Conservation (phyloP, 2,329 filamentous ascomycete species). For the Pseudogymnoascus sp. region DNA sequence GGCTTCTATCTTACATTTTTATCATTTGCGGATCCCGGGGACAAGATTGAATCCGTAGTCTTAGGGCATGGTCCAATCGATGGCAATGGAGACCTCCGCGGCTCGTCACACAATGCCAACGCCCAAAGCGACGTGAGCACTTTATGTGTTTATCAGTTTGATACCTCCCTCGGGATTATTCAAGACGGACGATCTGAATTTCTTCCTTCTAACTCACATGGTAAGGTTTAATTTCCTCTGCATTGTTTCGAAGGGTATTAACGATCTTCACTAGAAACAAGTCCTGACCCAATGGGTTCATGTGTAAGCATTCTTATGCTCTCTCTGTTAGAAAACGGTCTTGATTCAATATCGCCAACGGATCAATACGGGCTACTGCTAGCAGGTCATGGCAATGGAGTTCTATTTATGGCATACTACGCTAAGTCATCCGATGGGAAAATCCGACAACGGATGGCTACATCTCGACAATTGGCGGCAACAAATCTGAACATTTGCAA, state of each 20-base stretch:
- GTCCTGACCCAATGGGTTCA: neutral
- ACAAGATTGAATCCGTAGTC: neutral
- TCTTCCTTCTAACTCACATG: neutral
- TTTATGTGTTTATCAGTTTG: neutral
- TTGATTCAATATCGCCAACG: neutral
- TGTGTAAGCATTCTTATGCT: neutral
- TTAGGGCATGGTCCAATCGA: neutral
- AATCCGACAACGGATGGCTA: neutral
- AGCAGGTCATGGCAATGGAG: conserved; percentile 5
- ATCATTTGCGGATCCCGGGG: neutral
- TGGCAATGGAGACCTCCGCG: neutral
- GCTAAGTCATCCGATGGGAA: conserved; percentile 2
- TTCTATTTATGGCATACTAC: conserved; percentile 1
- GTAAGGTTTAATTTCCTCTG: neutral
- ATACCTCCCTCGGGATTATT: neutral
- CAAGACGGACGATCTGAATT: neutral
- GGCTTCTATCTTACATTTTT: neutral
- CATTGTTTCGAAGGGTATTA: neutral
- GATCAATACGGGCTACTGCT: conserved; percentile 4
- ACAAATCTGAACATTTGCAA: conserved; percentile 20
- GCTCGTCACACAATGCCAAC: neutral
- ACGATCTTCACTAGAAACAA: neutral
- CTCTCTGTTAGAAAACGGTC: neutral
- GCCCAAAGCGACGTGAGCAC: neutral
- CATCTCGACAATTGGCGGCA: conserved; percentile 17